Conservation (phyloP, 805 yeast genomes). For the Barnettozyma botsteinii region DNA sequence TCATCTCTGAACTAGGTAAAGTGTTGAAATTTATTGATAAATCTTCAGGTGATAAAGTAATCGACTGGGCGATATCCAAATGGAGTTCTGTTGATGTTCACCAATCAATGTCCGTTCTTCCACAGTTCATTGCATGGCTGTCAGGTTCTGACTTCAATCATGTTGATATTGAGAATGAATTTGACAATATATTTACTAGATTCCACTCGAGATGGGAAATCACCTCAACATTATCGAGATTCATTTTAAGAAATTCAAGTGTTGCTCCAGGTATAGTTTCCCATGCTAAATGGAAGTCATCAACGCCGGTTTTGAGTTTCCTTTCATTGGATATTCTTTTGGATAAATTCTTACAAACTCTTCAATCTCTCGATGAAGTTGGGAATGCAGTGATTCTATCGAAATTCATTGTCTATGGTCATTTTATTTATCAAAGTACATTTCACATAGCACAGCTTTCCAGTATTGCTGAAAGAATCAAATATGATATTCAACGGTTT, state of each 20-base stretch:
- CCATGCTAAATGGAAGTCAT: neutral
- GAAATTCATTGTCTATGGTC: slow-evolving; percentile 8
- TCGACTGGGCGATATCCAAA: slow-evolving; percentile 47
- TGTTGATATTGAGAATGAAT: neutral
- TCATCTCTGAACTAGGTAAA: slow-evolving; percentile 33
- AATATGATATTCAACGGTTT: slow-evolving; percentile 13
- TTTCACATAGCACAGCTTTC: slow-evolving; percentile 7
- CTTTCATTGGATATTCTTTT: slow-evolving; percentile 5
- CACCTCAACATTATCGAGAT: slow-evolving; percentile 2
- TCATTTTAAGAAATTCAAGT: slow-evolving; percentile 8
- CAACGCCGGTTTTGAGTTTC: neutral
- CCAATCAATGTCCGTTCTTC: slow-evolving; percentile 19
- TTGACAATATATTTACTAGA: slow-evolving; percentile 11
- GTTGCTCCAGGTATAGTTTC: neutral
- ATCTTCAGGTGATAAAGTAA: slow-evolving; percentile 30
- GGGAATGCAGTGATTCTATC: slow-evolving; percentile 1
- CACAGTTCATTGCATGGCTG: slow-evolving; percentile 41
- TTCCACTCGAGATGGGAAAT: slow-evolving; percentile 9
- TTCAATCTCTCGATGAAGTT: slow-evolving; percentile 6
- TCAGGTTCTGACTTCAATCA: slow-evolving; percentile 21
- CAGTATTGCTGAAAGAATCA: slow-evolving; percentile 17
- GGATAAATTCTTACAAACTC: slow-evolving; percentile 2
- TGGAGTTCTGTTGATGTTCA: slow-evolving; percentile 28
- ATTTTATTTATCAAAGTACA: slow-evolving; percentile 14
- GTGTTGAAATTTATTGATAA: slow-evolving; percentile 28